These are phyloP conservation scores for Ceratocystis ficicola DNA, from an alignment of 2,329 filamentous ascomycete species.

Conservation along the genomic window DNA sequence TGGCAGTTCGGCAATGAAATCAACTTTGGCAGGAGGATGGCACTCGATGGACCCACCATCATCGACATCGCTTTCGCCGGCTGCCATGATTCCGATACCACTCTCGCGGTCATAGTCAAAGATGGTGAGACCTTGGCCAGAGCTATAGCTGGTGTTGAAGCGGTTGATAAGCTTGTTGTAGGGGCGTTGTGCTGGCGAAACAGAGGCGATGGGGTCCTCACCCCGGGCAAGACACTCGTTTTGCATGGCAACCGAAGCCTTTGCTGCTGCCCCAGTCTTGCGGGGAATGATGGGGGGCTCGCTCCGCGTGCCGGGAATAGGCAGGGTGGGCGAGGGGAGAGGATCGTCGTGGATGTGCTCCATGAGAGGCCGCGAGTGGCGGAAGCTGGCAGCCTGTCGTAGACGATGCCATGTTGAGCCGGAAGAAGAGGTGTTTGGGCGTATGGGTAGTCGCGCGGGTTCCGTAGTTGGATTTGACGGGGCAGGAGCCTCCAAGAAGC, in stretches of 20 bases:
- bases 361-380: slow-evolving; percentile 37
- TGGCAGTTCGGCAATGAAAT: slow-evolving; percentile 46
- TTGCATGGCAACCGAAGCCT: slow-evolving; percentile 48
- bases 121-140: slow-evolving; percentile 23
- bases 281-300: slow-evolving; percentile 50
- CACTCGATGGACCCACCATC: slow-evolving; percentile 27
- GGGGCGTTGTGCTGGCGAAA: background rate
- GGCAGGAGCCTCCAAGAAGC: slow-evolving; percentile 26
- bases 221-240: slow-evolving; percentile 34
- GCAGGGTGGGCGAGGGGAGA: slow-evolving; percentile 25
- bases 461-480: slow-evolving; percentile 30
- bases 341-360: slow-evolving; percentile 21
- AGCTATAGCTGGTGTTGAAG: slow-evolving; percentile 9
- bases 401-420: slow-evolving; percentile 36
- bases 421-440: slow-evolving; percentile 12
- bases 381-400: slow-evolving; percentile 40
- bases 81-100: slow-evolving; percentile 49
- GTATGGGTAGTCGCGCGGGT: slow-evolving; percentile 29
- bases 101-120: slow-evolving; percentile 47
- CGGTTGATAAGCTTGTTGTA: slow-evolving; percentile 8
- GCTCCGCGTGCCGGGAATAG: slow-evolving; percentile 38
- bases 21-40: slow-evolving; percentile 25
- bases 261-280: slow-evolving; percentile 48
- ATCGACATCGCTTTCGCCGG: slow-evolving; percentile 33
- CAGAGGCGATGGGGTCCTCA: slow-evolving; percentile 1